Base-by-base conservation (phyloP, 1,139 yeast species). In the Scheffersomyces parashehatae region DNA sequence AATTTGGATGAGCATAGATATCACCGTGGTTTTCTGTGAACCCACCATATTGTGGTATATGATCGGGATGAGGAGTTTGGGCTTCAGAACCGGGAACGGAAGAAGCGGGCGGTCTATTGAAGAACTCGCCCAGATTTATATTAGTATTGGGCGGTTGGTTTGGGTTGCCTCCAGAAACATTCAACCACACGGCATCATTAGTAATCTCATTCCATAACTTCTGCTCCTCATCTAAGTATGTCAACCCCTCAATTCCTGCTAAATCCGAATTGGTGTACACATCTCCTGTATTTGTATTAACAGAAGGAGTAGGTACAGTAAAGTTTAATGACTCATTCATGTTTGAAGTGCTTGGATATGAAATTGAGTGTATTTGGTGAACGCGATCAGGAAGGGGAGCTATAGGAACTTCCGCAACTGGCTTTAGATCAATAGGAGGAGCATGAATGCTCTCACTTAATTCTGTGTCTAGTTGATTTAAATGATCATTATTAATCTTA, bases 121-220 rank as follows among this genome's bases (percentile, higher is more conserved):
- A 45, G 16, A 35, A 38, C 3, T 46, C 51, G 2, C 30, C 31
- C 13, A 37, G 45, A 11, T 45, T 38, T 3, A 36, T 37, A 24
- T 31, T 26, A 11, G 31, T 39, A 9, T 34, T 40, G 34, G 42
- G 53, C 2, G 59, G 59, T 39, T 60, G 63, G 38, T 54, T 54
- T 12, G 57, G 59, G 36, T 52, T 56, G 7, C 58, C 60, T 15
- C 59, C 62, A 8, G 64, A 50, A 11, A 59, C 59, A 46, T 60
- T 64, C 41, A 85, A 62, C 93, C 93, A 85, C 58, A 75, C 85
- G 11, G 95, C 89, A 58, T 81, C 89, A 58, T 77, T 77, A 2
- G 88, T 81, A 49, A 86, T 81, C 54, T 85, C 88, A 59, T 81
- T 81, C 91, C 95, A 83, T 41, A 88, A 62, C 53, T 85, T 77